phyloP scores from a whole-genome alignment of 441 rosid genomes.

The Populus hybrid region DNA sequence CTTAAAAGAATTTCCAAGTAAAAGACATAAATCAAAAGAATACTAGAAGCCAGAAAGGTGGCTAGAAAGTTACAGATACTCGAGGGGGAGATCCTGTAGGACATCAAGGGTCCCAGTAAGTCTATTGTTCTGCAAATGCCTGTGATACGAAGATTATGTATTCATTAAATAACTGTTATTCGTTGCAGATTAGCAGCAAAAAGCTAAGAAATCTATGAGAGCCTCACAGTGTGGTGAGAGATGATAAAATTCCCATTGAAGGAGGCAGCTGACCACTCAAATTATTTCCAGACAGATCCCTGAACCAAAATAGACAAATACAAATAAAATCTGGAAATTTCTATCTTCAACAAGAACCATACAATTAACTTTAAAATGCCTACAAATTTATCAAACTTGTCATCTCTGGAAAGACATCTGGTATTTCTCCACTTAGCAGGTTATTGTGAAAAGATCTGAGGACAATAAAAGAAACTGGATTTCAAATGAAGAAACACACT shows the following conservation, averaged over 20 bases:
- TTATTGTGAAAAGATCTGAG: constrained; percentile 68
- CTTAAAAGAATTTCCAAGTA: neutral
- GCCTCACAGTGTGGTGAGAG: constrained; percentile 28
- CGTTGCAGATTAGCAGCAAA: neutral
- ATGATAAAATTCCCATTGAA: constrained; percentile 25
- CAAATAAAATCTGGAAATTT: constrained; percentile 11
- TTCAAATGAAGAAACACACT: constrained; percentile 9
- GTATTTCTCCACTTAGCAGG: constrained; percentile 63
- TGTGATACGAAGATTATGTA: constrained; percentile 26
- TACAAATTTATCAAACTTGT: constrained; percentile 61
- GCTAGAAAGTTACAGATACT: constrained; percentile 55
- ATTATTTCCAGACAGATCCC: constrained; percentile 77
- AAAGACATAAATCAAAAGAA: neutral
- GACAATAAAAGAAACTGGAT: constrained; percentile 9
- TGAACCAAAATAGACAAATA: constrained; percentile 30
- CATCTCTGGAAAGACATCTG: constrained; percentile 66
- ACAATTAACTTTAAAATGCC: constrained; percentile 11
- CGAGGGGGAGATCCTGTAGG: constrained; percentile 69
- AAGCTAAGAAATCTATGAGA: neutral
- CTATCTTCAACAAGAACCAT: neutral
- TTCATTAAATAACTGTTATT: neutral
- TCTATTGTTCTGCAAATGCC: constrained; percentile 83
- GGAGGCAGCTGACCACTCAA: constrained; percentile 68
- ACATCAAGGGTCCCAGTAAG: constrained; percentile 74
- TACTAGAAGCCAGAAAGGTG: neutral